Evolutionary conservation across 371 early-diverging fungal genomes (phyloP).

Genomic region (Apophysomyces variabilis): DNA sequence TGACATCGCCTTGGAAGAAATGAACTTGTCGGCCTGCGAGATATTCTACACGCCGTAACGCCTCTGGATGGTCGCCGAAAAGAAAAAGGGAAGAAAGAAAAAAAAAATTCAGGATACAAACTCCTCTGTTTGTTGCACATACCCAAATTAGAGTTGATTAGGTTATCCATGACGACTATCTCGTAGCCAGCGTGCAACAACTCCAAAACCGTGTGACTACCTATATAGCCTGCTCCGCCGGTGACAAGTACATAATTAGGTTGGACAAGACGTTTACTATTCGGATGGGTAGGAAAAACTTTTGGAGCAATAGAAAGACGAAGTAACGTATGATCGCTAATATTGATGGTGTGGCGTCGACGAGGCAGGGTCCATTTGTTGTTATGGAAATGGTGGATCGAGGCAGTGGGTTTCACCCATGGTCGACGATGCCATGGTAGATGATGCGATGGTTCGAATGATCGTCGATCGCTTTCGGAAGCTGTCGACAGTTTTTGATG

Average conservation of each 20-base stretch:
- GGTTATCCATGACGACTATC: conserved; percentile 83
- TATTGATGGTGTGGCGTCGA: background rate
- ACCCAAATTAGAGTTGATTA: conserved; percentile 67
- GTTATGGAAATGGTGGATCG: background rate
- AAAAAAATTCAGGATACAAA: conserved; percentile 3
- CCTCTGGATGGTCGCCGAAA: conserved; percentile 30
- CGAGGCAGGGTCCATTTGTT: conserved; percentile 3
- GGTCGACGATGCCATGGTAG: background rate
- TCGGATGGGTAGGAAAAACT: background rate
- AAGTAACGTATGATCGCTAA: background rate
- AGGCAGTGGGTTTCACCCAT: background rate
- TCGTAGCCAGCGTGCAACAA: conserved; percentile 71
- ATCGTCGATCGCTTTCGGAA: conserved; percentile 1
- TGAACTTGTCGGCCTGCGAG: conserved; percentile 46
- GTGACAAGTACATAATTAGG: conserved; percentile 75
- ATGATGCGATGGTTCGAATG: conserved; percentile 6
- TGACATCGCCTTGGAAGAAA: conserved; percentile 50
- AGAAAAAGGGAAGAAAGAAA: background rate
- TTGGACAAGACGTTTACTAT: conserved; percentile 2
- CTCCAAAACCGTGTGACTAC: conserved; percentile 86
- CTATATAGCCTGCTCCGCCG: conserved; percentile 92
- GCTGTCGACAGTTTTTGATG: background rate
- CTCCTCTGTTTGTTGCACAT: conserved; percentile 14
- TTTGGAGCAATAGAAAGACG: background rate
- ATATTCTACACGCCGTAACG: conserved; percentile 48